These are phyloP conservation scores for Annulohypoxylon moriforme DNA, from an alignment of 495 filamentous ascomycete species.

Conservation along the genomic window DNA sequence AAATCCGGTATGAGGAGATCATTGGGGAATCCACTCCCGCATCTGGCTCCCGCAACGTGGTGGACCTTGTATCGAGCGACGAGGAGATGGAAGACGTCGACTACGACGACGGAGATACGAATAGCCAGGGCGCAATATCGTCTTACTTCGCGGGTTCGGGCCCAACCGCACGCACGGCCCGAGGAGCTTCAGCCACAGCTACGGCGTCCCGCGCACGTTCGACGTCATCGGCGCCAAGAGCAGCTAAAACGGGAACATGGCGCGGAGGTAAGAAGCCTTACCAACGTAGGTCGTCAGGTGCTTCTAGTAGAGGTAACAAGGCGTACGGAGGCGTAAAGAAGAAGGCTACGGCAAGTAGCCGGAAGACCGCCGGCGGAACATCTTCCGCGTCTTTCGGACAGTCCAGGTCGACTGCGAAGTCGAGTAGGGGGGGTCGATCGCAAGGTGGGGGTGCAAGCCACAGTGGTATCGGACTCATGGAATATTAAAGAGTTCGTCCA, in stretches of 20 bases:
- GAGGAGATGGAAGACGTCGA: constrained; percentile 65
- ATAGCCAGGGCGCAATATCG: constrained; percentile 54
- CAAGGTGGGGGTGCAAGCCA: constrained; percentile 33
- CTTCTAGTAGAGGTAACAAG: constrained; percentile 32
- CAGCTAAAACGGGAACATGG: constrained; percentile 26
- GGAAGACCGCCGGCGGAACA: constrained; percentile 30
- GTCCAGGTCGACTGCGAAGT: constrained; percentile 6
- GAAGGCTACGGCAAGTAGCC: constrained; percentile 30
- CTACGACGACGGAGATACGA: constrained; percentile 54
- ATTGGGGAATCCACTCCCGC: constrained; percentile 48
- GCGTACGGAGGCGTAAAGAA: constrained; percentile 49
- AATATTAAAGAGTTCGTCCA: constrained; percentile 30
- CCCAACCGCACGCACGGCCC: constrained; percentile 44
- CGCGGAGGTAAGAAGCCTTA: constrained; percentile 40
- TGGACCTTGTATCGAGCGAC: constrained; percentile 72
- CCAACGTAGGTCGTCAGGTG: constrained; percentile 39
- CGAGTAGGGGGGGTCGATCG: constrained; percentile 23
- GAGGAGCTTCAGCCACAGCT: constrained; percentile 13
- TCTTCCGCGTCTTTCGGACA: constrained; percentile 29
- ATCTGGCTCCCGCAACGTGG: constrained; percentile 63
- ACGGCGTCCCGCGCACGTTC: constrained; percentile 31
- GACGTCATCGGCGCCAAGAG: constrained; percentile 23
- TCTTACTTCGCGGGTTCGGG: constrained; percentile 58
- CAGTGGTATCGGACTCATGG: constrained; percentile 47
- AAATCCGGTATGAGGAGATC: constrained; percentile 69